Percentiles rank a stretch among this genome's conserved stretches.
phyloP scores from a whole-genome alignment of 139 green algal genomes.

The Closterium sp. region DNA sequence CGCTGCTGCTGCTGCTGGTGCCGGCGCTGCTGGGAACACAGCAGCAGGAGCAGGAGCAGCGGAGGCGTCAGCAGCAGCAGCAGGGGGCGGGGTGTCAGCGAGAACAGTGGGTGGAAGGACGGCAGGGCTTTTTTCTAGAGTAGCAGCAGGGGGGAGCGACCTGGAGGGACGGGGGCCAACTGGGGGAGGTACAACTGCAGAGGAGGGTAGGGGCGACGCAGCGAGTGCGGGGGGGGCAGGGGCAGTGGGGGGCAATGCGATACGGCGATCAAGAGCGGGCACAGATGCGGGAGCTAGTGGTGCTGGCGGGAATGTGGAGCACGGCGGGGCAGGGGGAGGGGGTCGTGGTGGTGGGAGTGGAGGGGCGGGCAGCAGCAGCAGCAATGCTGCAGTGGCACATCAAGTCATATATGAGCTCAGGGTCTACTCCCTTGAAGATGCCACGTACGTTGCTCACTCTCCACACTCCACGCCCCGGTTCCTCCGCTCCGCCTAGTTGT shows the following conservation, averaged over 20 bases:
- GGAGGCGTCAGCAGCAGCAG: background rate
- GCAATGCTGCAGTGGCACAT: background rate
- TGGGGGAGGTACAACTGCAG: background rate
- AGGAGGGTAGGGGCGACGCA: background rate
- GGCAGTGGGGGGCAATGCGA: background rate
- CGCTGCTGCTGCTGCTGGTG: background rate
- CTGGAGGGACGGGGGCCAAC: background rate
- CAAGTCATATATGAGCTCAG: slow-evolving; percentile 74
- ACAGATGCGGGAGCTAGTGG: background rate
- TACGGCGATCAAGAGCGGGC: background rate
- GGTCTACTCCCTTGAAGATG: slow-evolving; percentile 65
- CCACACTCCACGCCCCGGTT: background rate
- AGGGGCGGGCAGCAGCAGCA: background rate
- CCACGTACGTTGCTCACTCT: slow-evolving; percentile 25
- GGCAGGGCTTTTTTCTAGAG: background rate
- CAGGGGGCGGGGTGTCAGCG: background rate
- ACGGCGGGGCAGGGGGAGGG: background rate
- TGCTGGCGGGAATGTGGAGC: background rate
- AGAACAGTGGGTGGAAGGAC: background rate
- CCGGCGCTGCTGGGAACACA: background rate
- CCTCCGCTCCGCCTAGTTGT: background rate
- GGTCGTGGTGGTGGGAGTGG: background rate
- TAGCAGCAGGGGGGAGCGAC: background rate
- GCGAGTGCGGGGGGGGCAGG: background rate
- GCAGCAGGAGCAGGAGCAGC: slow-evolving; percentile 4